A percentile compares a stretch with the other conserved stretches of the same genome.
These are phyloP conservation scores for Corymbia citriodora DNA, from an alignment of 441 rosid genomes.

Conservation along the genomic window DNA sequence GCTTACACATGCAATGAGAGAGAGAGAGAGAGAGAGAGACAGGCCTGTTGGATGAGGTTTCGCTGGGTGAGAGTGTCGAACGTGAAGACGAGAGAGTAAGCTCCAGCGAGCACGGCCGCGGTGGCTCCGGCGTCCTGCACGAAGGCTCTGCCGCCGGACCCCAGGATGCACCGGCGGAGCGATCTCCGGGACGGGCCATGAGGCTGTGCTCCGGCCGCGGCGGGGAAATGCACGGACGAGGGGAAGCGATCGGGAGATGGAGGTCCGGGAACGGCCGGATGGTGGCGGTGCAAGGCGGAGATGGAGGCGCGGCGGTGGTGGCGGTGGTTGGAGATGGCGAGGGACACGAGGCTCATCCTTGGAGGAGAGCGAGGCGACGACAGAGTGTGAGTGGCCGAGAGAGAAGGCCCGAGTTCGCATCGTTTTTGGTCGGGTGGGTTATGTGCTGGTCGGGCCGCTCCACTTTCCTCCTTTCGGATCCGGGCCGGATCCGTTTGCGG, in stretches of 20 bases:
- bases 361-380: background rate
- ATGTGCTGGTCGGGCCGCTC: background rate
- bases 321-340: background rate
- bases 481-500: background rate
- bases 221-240: background rate
- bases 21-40: background rate
- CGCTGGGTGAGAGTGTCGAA: constrained; percentile 60
- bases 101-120: constrained; percentile 59
- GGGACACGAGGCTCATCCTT: background rate
- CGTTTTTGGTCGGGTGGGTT: background rate
- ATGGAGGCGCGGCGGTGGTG: background rate
- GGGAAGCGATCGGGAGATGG: background rate
- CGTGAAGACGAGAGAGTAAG: constrained; percentile 50
- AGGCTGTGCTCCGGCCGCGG: background rate
- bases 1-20: background rate
- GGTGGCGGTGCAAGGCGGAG: background rate
- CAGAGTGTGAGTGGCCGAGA: background rate
- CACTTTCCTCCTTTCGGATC: background rate
- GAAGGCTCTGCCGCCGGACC: constrained; percentile 18
- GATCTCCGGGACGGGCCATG: background rate
- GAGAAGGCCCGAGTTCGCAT: background rate
- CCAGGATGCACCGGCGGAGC: background rate
- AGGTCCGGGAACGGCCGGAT: background rate
- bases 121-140: constrained; percentile 73
- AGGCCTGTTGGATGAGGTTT: constrained; percentile 63